A percentile compares a stretch with the other conserved stretches of the same genome.
phyloP scores from a whole-genome alignment of 2,329 filamentous ascomycete genomes.

The Neopestalotiopsis rosae region DNA sequence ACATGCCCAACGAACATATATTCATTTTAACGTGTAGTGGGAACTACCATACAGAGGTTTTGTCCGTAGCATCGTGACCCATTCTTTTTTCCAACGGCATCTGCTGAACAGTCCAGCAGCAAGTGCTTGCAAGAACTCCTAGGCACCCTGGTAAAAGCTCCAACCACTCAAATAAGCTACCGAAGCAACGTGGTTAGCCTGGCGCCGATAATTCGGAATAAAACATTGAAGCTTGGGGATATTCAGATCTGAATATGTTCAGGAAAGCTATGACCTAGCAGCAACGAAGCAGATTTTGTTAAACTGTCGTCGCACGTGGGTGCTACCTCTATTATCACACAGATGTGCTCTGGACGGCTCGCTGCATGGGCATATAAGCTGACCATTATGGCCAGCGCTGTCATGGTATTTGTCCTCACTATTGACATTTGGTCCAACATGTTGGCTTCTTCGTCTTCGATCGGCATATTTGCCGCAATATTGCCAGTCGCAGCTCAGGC shows the following conservation, averaged over 20 bases:
- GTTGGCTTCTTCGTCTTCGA: neutral
- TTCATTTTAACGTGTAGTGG: too few species aligned
- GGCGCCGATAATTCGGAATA: neutral
- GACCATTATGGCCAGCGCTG: neutral
- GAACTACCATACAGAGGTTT: too few species aligned
- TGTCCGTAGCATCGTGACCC: too few species aligned
- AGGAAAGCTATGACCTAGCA: neutral
- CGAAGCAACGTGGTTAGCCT: neutral
- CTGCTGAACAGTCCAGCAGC: neutral
- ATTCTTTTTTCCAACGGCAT: too few species aligned
- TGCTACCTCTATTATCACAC: too few species aligned
- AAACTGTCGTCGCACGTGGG: neutral
- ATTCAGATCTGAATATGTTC: neutral
- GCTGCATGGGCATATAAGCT: slow-evolving; percentile 1
- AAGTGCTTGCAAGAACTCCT: neutral
- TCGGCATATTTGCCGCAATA: neutral
- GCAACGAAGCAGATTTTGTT: neutral
- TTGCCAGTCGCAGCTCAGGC: slow-evolving; percentile 9
- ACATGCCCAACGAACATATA: too few species aligned
- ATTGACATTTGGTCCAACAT: neutral
- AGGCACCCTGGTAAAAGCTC: neutral
- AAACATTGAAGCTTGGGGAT: neutral
- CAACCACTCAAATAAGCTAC: slow-evolving; percentile 5
- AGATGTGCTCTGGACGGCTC: neutral
- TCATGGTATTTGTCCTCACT: neutral